A percentile compares a stretch with the other conserved stretches of the same genome.
phyloP scores from a whole-genome alignment of 257 asterid genomes.

The Solanum corneliomulleri region DNA sequence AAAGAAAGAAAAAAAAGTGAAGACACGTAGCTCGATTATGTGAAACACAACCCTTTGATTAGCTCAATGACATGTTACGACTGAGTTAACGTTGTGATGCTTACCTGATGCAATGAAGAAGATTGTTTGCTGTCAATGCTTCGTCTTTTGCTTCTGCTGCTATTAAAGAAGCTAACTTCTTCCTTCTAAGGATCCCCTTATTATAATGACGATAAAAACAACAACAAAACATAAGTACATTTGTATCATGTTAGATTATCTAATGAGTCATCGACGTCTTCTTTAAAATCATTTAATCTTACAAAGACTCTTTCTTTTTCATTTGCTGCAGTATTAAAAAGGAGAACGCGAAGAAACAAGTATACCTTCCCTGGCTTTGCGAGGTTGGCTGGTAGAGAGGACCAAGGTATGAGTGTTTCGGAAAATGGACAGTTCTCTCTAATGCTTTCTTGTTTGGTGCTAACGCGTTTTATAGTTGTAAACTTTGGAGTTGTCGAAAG shows the following conservation, averaged over 20 bases:
- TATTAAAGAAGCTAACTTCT: slow-evolving; percentile 53
- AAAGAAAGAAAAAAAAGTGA: background rate
- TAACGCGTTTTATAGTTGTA: slow-evolving; percentile 15
- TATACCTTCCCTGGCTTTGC: slow-evolving; percentile 64
- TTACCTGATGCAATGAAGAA: slow-evolving; percentile 70
- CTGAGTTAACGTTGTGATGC: background rate
- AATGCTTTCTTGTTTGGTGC: slow-evolving; percentile 33
- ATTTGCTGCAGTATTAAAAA: background rate
- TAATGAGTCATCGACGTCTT: background rate
- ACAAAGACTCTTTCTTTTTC: background rate
- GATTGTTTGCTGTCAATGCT: slow-evolving; percentile 60
- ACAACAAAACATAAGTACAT: background rate
- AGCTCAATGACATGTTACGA: background rate
- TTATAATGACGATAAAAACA: background rate
- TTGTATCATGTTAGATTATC: background rate
- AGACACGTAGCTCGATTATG: background rate
- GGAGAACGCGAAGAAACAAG: background rate
- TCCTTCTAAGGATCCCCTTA: slow-evolving; percentile 64
- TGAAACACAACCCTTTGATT: background rate
- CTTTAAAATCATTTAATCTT: background rate
- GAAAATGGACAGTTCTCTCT: slow-evolving; percentile 26
- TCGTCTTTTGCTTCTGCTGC: slow-evolving; percentile 82
- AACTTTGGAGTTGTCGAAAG: slow-evolving; percentile 10
- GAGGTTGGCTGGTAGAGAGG: slow-evolving; percentile 56
- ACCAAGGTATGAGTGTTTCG: slow-evolving; percentile 48